Evolutionary conservation across 2,329 filamentous ascomycete genomes (phyloP).

Genomic region (Aspergillus amoenus): DNA sequence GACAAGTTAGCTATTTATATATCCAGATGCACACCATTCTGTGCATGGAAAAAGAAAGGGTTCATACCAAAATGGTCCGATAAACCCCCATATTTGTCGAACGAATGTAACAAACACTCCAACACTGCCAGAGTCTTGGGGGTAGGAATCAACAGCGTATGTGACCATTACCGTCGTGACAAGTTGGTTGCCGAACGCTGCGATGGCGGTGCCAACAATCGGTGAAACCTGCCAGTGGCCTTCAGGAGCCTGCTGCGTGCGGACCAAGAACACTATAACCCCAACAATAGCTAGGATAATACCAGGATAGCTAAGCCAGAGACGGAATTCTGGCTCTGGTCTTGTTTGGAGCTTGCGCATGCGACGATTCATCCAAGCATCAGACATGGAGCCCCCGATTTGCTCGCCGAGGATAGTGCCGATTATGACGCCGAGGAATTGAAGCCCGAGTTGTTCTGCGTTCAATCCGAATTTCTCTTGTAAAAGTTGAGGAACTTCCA

Average conservation of each 20-base stretch:
- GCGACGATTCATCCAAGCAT: conserved; percentile 55
- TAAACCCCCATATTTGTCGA: conserved; percentile 42
- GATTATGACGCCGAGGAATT: conserved; percentile 59
- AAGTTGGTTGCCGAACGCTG: conserved; percentile 59
- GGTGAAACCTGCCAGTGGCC: conserved; percentile 58
- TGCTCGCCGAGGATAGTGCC: conserved; percentile 62
- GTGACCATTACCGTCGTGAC: conserved; percentile 63
- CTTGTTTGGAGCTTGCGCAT: conserved; percentile 34
- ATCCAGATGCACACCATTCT: background rate
- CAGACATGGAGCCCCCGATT: conserved; percentile 55
- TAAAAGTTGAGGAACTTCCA: conserved; percentile 62
- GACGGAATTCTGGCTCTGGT: conserved; percentile 53
- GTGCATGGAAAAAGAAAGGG: no score
- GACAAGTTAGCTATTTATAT: background rate
- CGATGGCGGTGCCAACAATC: conserved; percentile 56
- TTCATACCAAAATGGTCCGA: conserved; percentile 40
- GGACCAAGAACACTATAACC: conserved; percentile 59
- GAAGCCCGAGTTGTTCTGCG: conserved; percentile 58
- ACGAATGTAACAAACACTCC: conserved; percentile 63
- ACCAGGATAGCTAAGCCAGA: conserved; percentile 60
- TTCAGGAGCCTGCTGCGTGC: conserved; percentile 47
- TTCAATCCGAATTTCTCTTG: conserved; percentile 57
- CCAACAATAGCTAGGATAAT: conserved; percentile 54
- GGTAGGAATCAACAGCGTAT: conserved; percentile 60
- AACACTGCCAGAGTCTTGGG: conserved; percentile 54